Base-by-base conservation (phyloP, 345 rosid species). In the Erucastrum elatum region DNA sequence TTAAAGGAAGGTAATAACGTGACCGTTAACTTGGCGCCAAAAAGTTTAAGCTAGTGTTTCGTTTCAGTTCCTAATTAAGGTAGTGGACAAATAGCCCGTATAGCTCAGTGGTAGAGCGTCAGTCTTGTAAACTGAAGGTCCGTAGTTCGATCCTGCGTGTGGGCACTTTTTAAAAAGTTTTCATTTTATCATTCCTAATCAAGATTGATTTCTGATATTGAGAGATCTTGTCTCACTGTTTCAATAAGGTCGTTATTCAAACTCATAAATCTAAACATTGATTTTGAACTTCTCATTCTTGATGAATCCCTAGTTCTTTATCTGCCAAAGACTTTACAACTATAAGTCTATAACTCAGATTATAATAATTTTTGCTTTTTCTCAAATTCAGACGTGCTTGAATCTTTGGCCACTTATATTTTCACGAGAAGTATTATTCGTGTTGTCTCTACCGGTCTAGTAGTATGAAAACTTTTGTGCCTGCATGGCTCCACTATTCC, bases 61-160 rank as follows among this genome's bases (percentile, higher is more conserved):
- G 21, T 34, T 6, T 34, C 0, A 37, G 8, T 1, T 37, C 11
- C 49, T 41, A 10, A 41, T 41, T 11, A 0, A 41, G 5, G 11
- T 11, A 11, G 0, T 3, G 13, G 11, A 31, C 49, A 58, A 27
- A 4, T 0, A 1, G 90, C 91, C 90, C 87, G 75, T 89, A 88
- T 91, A 85, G 94, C 90, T 89, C 90, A 91, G 90, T 88, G 93
- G 91, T 87, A 91, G 91, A 91, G 89, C 93, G 90, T 86, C 88
- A 90, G 93, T 87, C 90, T 89, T 86, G 90, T 84, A 88, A 90
- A 88, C 91, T 83, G 89, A 86, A 90, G 91, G 94, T 89, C 86
- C 83, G 91, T 84, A 86, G 92, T 90, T 89, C 91, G 86, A 89
- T 88, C 88, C 86, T 88, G 88, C 88, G 82, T 87, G 86, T 75